Evolutionary conservation across 2,329 filamentous ascomycete species (phyloP).

Genomic region (Aspergillus spinulosporus): DNA sequence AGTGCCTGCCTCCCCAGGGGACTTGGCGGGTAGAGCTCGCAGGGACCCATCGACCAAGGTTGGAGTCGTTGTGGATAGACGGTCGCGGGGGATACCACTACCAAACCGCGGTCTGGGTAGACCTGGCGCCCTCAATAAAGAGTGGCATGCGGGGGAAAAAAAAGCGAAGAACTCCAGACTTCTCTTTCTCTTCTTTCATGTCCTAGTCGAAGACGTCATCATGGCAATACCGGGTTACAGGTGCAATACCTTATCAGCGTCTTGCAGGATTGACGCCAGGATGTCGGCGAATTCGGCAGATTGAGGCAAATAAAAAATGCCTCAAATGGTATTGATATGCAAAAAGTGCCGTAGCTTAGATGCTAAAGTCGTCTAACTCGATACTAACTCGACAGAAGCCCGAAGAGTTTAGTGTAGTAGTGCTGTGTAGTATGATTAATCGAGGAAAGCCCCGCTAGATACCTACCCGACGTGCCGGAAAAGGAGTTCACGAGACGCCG

Average conservation of each 20-base stretch:
- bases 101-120: neutral
- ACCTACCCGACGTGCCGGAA: too few species aligned
- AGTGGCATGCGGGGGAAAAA: too few species aligned
- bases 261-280: neutral
- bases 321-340: neutral
- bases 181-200: neutral
- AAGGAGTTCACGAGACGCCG: too few species aligned
- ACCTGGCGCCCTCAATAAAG: neutral
- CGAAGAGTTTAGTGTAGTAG: neutral
- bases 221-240: neutral
- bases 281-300: neutral
- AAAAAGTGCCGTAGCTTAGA: neutral
- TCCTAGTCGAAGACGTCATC: neutral
- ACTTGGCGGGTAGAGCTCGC: neutral
- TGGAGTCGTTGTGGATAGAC: neutral
- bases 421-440: too few species aligned
- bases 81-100: neutral
- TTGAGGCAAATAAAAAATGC: neutral
- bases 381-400: neutral
- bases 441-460: too few species aligned
- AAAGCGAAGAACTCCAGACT: neutral
- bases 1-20: neutral
- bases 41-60: neutral
- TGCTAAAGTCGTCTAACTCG: neutral
- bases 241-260: constrained; percentile 1